Percentiles rank a stretch among this genome's conserved stretches.
These are phyloP conservation scores for Phytophthora citrophthora DNA, from an alignment of 352 stramenopile genomes.

Conservation along the genomic window DNA sequence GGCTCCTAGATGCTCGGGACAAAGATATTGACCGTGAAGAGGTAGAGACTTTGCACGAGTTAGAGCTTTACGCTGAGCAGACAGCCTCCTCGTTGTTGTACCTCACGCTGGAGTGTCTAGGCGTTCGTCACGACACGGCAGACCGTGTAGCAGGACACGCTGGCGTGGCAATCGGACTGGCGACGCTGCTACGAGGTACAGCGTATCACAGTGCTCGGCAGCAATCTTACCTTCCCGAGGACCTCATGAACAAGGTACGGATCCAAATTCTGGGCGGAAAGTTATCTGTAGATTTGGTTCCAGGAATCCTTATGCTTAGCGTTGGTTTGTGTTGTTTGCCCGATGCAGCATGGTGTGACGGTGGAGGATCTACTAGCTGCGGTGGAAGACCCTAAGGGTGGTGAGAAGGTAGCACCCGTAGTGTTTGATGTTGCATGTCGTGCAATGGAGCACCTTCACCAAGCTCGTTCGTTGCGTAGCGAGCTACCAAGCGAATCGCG, in stretches of 20 bases:
- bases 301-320: slow-evolving; percentile 27
- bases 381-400: slow-evolving; percentile 60
- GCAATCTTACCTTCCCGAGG: slow-evolving; percentile 82
- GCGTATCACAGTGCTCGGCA: slow-evolving; percentile 69
- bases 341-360: slow-evolving; percentile 51
- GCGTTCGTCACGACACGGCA: slow-evolving; percentile 70
- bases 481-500: slow-evolving; percentile 61
- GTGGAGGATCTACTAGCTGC: slow-evolving; percentile 64
- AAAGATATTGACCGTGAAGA: slow-evolving; percentile 87
- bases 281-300: slow-evolving; percentile 19
- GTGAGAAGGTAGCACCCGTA: slow-evolving; percentile 77
- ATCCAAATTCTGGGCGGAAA: slow-evolving; percentile 7
- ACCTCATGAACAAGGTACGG: slow-evolving; percentile 77
- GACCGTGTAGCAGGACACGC: slow-evolving; percentile 87
- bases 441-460: slow-evolving; percentile 82
- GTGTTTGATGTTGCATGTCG: slow-evolving; percentile 90
- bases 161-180: slow-evolving; percentile 84
- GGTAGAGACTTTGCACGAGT: slow-evolving; percentile 63
- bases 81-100: slow-evolving; percentile 91
- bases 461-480: slow-evolving; percentile 62
- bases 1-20: slow-evolving; percentile 89
- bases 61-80: slow-evolving; percentile 89
- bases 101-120: slow-evolving; percentile 88
- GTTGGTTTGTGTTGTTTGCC: slow-evolving; percentile 26
- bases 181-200: slow-evolving; percentile 84